phyloP scores from a whole-genome alignment of 352 stramenopile genomes.

The Phytophthora melonis region DNA sequence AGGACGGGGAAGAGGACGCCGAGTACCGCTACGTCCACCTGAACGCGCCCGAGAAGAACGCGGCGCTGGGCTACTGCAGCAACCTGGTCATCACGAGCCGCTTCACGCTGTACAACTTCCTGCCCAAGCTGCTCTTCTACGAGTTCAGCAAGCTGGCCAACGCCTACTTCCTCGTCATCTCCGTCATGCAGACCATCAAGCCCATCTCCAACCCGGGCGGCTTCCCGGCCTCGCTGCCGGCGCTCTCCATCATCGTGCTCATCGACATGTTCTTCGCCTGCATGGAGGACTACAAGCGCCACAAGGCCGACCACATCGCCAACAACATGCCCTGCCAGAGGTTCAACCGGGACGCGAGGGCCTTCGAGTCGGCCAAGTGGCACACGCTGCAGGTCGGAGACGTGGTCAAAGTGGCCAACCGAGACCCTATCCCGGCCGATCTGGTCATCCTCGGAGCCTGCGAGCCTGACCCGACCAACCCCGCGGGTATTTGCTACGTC shows the following conservation, averaged over 20 bases:
- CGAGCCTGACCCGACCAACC: slow-evolving; percentile 75
- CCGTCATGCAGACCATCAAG: slow-evolving; percentile 92
- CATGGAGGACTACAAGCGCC: slow-evolving; percentile 92
- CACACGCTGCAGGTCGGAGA: slow-evolving; percentile 87
- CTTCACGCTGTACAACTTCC: slow-evolving; percentile 92
- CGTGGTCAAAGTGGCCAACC: slow-evolving; percentile 91
- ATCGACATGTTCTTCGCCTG: slow-evolving; percentile 94
- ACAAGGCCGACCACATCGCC: slow-evolving; percentile 87
- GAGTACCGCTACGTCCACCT: slow-evolving; percentile 77
- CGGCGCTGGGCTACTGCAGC: slow-evolving; percentile 61
- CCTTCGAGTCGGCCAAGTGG: slow-evolving; percentile 81
- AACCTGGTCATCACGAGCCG: slow-evolving; percentile 92
- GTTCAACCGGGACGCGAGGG: slow-evolving; percentile 44
- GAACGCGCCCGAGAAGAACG: slow-evolving; percentile 73
- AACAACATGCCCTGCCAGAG: slow-evolving; percentile 79
- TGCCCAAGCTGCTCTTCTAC: slow-evolving; percentile 93
- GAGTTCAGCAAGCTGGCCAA: slow-evolving; percentile 94
- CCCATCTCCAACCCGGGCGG: slow-evolving; percentile 93
- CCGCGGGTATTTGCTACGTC: slow-evolving; percentile 90
- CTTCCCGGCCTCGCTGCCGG: slow-evolving; percentile 90
- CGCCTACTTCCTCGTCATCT: slow-evolving; percentile 95
- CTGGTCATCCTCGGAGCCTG: slow-evolving; percentile 86
- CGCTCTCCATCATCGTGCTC: slow-evolving; percentile 93
- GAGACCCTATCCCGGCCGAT: slow-evolving; percentile 88
- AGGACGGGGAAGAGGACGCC: slow-evolving; percentile 7